These are phyloP conservation scores for Schizochytrium sp. DNA, from an alignment of 108 stramenopile species.

Conservation along the genomic window DNA sequence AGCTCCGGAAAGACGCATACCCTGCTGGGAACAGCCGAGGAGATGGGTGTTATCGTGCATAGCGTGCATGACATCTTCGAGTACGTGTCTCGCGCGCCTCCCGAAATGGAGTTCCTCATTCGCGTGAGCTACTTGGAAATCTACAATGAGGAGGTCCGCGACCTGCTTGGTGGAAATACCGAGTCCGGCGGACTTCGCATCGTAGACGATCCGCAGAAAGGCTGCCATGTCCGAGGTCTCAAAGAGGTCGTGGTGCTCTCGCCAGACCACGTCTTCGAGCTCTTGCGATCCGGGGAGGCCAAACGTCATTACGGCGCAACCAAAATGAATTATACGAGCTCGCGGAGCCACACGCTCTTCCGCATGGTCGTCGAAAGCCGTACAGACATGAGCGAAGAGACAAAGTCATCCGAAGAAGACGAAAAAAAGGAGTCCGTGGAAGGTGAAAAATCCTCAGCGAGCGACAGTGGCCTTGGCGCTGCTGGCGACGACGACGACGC, in stretches of 20 bases:
- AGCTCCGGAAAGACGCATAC: conserved; percentile 31
- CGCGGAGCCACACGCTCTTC: conserved; percentile 52
- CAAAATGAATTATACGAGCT: conserved; percentile 45
- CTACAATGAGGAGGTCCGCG: conserved; percentile 60
- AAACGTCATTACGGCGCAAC: conserved; percentile 47
- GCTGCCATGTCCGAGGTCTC: conserved; percentile 48
- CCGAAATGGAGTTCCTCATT: conserved; percentile 49
- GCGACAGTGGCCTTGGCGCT: too few relatives aligned
- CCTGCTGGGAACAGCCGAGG: neutral
- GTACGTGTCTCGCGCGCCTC: conserved; percentile 6
- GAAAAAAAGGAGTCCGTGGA: neutral
- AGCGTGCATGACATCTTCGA: conserved; percentile 49
- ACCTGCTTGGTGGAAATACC: conserved; percentile 33
- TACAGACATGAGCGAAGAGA: conserved; percentile 6
- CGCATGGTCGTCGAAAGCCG: conserved; percentile 43
- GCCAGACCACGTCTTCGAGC: conserved; percentile 27
- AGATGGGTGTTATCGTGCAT: neutral
- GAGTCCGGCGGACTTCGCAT: conserved; percentile 29
- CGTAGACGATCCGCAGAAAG: conserved; percentile 45
- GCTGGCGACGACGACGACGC: neutral
- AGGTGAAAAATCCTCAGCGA: too few relatives aligned
- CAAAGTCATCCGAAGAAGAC: conserved; percentile 34
- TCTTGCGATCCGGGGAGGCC: conserved; percentile 39
- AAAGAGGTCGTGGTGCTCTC: conserved; percentile 37
- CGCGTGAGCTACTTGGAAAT: conserved; percentile 61